phyloP scores from a whole-genome alignment of 108 stramenopile genomes.

The Stephanodiscus triporus region DNA sequence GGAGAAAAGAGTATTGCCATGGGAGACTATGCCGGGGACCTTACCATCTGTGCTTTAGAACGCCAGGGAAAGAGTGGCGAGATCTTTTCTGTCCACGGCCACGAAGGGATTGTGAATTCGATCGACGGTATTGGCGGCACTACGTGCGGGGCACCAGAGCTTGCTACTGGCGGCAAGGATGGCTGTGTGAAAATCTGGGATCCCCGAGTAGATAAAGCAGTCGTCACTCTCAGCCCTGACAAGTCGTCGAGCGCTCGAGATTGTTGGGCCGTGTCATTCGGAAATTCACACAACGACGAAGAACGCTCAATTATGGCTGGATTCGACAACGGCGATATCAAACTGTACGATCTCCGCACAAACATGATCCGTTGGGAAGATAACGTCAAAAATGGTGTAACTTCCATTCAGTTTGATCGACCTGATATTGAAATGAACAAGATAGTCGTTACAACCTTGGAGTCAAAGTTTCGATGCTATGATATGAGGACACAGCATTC shows the following conservation, averaged over 20 bases:
- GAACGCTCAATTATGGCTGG: conserved; percentile 85
- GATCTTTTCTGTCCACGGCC: conserved; percentile 65
- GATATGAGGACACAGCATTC: conserved; percentile 84
- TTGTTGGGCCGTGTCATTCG: conserved; percentile 90
- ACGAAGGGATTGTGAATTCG: conserved; percentile 73
- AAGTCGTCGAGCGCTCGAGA: conserved; percentile 71
- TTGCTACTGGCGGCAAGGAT: conserved; percentile 88
- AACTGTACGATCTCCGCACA: conserved; percentile 80
- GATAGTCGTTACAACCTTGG: conserved; percentile 82
- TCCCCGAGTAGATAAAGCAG: conserved; percentile 67
- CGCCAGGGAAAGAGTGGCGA: conserved; percentile 14
- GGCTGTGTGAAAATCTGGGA: conserved; percentile 90
- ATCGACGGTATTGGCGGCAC: conserved; percentile 87
- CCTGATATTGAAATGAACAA: conserved; percentile 94
- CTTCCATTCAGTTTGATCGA: conserved; percentile 82
- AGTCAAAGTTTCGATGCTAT: conserved; percentile 82
- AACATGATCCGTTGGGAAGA: conserved; percentile 82
- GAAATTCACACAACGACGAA: conserved; percentile 80
- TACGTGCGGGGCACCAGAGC: conserved; percentile 78
- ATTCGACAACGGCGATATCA: conserved; percentile 93
- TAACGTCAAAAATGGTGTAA: conserved; percentile 88
- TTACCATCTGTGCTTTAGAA: conserved; percentile 62
- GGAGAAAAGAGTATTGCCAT: conserved; percentile 73
- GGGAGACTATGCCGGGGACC: conserved; percentile 70
- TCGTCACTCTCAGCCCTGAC: conserved; percentile 71